Evolutionary conservation across 805 yeast genomes (phyloP).

Genomic region (Ogataea trehalophila): DNA sequence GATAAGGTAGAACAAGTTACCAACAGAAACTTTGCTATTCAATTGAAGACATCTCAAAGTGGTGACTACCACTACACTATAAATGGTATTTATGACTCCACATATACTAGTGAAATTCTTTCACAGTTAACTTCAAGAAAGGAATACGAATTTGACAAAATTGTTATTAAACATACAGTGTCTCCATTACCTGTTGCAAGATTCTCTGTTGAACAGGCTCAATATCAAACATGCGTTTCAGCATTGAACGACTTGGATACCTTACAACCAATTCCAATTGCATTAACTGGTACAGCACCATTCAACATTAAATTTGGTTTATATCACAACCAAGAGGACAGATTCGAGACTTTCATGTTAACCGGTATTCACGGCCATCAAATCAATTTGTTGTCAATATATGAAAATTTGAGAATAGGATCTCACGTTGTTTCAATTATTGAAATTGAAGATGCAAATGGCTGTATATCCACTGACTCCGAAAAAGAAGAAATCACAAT

Average conservation of each 20-base stretch:
- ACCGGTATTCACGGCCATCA: constrained; percentile 35
- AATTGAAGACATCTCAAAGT: constrained; percentile 36
- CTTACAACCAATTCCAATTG: constrained; percentile 49
- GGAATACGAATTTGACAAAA: constrained; percentile 25
- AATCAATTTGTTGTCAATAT: constrained; percentile 39
- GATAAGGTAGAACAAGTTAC: constrained; percentile 40
- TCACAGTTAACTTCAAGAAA: constrained; percentile 20
- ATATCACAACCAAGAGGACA: constrained; percentile 56
- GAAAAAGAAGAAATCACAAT: constrained; percentile 35
- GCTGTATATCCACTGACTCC: constrained; percentile 52
- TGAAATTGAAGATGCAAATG: constrained; percentile 60
- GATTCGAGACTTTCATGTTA: constrained; percentile 41
- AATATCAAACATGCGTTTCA: constrained; percentile 28
- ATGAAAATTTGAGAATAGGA: constrained; percentile 60
- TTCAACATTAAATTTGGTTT: constrained; percentile 53
- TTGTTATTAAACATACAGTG: constrained; percentile 48
- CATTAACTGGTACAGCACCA: constrained; percentile 58
- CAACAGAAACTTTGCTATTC: constrained; percentile 33
- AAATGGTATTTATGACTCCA: constrained; percentile 58
- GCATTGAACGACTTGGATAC: constrained; percentile 20
- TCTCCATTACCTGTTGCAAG: constrained; percentile 55
- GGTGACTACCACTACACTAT: constrained; percentile 65
- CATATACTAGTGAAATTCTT: constrained; percentile 44
- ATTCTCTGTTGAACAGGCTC: constrained; percentile 15
- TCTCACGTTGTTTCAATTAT: constrained; percentile 57